These are phyloP conservation scores for Glycyrrhiza uralensis DNA, from an alignment of 306 rosid genomes.

Conservation along the genomic window DNA sequence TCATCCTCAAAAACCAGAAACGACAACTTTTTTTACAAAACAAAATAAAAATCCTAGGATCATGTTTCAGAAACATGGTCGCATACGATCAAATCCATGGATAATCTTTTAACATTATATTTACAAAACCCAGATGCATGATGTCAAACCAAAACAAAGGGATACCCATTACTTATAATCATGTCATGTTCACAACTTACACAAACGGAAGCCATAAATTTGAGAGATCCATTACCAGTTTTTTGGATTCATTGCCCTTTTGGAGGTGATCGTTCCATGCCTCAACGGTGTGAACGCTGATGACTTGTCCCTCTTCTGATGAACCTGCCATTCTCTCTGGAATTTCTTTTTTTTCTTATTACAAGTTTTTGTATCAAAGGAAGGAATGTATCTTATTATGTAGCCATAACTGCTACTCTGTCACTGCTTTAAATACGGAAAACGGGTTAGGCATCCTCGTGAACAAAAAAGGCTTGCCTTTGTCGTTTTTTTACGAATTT, in stretches of 20 bases:
- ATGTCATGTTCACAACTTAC: neutral
- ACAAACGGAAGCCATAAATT: constrained; percentile 7
- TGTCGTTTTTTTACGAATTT: constrained; percentile 18
- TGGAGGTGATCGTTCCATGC: constrained; percentile 61
- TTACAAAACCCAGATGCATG: neutral
- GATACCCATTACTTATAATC: constrained; percentile 15
- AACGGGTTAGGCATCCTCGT: neutral
- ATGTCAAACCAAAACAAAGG: constrained; percentile 2
- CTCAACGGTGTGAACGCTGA: constrained; percentile 61
- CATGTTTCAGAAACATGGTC: neutral
- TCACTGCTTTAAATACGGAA: constrained; percentile 24
- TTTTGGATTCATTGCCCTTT: constrained; percentile 60
- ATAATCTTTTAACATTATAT: neutral
- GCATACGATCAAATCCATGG: neutral
- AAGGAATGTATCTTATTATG: neutral
- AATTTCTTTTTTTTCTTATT: neutral
- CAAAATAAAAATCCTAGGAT: neutral
- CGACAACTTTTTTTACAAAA: neutral
- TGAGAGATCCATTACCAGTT: constrained; percentile 44
- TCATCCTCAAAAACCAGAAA: neutral
- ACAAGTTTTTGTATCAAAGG: neutral
- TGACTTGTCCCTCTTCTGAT: constrained; percentile 69
- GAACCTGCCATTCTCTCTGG: constrained; percentile 39
- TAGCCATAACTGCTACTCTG: neutral
- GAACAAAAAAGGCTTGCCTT: neutral